A percentile compares a stretch with the other conserved stretches of the same genome.
Evolutionary conservation across 176 grass and related monocot species (phyloP).

Genomic region (Themeda triandra): DNA sequence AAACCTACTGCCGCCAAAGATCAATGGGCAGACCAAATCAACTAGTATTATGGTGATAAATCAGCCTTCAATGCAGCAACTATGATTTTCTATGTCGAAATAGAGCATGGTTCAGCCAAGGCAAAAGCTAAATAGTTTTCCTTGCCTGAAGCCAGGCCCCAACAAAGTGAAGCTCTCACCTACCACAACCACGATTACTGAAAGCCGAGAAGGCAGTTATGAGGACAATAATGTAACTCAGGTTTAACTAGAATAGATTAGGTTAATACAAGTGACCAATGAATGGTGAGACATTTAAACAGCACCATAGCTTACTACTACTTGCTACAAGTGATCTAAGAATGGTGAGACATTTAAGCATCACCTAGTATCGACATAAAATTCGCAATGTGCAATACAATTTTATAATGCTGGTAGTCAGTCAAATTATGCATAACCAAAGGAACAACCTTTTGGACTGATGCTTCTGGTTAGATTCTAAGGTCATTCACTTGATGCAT

Average conservation of each 20-base stretch:
- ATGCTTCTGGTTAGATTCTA: neutral
- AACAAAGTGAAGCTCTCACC: no score
- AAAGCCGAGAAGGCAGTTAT: neutral
- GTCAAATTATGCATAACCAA: neutral
- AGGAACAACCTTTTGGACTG: neutral
- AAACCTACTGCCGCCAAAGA: neutral
- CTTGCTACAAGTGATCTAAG: neutral
- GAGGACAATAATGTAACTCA: neutral
- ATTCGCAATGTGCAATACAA: neutral
- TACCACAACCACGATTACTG: neutral
- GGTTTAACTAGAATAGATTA: neutral
- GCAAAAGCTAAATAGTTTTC: no score
- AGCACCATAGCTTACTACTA: neutral
- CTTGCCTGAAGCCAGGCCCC: no score
- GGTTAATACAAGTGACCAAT: neutral
- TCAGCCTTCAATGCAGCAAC: neutral
- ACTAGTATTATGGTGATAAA: neutral
- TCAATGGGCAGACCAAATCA: neutral
- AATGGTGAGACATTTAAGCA: neutral
- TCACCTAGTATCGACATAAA: neutral
- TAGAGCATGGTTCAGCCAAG: no score
- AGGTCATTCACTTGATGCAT: neutral
- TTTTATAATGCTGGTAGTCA: neutral
- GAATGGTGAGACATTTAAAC: neutral
- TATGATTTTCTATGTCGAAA: neutral